Conservation (phyloP, 2,329 filamentous ascomycete genomes). For the Coleophoma eucalyptorum region DNA sequence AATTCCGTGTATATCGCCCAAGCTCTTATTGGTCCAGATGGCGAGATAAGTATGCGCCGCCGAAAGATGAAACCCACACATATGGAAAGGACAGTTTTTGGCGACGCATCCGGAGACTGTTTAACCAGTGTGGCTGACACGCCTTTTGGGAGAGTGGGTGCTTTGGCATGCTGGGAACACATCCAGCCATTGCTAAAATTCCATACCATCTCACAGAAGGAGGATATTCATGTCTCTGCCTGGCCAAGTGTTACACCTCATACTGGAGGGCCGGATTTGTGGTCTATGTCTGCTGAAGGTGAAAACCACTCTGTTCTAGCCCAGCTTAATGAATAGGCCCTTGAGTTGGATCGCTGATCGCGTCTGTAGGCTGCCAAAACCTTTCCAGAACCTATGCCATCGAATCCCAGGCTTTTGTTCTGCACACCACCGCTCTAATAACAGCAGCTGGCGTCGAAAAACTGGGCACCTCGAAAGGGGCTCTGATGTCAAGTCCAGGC, state of each 20-base stretch:
- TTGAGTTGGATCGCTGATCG: too few relatives aligned
- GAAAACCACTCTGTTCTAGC: conserved; percentile 43
- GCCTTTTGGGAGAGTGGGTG: conserved; percentile 21
- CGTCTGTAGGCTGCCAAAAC: conserved; percentile 41
- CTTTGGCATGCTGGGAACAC: conserved; percentile 18
- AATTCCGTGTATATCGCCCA: conserved; percentile 44
- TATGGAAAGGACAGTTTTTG: conserved; percentile 51
- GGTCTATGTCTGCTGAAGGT: conserved; percentile 12
- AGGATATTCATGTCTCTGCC: conserved; percentile 50
- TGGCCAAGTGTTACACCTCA: conserved; percentile 50
- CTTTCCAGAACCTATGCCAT: conserved; percentile 54
- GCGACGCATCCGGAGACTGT: conserved; percentile 49
- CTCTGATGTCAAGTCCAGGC: conserved; percentile 41
- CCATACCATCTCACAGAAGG: conserved; percentile 40
- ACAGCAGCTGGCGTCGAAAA: conserved; percentile 44
- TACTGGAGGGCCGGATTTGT: conserved; percentile 30
- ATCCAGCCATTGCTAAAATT: conserved; percentile 53
- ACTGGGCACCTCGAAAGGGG: conserved; percentile 23
- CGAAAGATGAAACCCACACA: conserved; percentile 55
- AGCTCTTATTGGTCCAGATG: conserved; percentile 44
- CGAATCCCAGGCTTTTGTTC: conserved; percentile 51
- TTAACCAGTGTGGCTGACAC: conserved; percentile 30
- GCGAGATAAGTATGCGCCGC: conserved; percentile 47
- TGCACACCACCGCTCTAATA: conserved; percentile 51
- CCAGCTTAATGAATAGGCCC: too few relatives aligned